phyloP scores from a whole-genome alignment of 148 eudicot species.

The Chenopodium suecicum region DNA sequence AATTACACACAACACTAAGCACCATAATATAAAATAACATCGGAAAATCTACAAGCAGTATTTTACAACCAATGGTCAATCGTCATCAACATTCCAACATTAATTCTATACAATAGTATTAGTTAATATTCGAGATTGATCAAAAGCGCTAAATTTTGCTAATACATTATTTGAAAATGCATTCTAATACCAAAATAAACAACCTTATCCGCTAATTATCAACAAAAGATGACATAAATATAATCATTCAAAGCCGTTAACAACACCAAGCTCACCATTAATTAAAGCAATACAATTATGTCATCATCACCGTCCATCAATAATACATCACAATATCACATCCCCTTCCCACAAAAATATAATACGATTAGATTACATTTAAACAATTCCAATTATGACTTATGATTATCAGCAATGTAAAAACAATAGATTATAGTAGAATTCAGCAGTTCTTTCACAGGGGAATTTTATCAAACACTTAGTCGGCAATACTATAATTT shows the following conservation, averaged over 20 bases:
- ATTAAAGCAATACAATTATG: not conserved
- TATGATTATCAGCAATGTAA: not conserved
- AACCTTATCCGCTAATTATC: too few species aligned
- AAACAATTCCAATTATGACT: not conserved
- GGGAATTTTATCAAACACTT: not conserved
- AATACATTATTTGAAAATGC: too few species aligned
- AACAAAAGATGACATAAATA: not conserved
- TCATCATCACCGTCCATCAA: slow-evolving; percentile 8
- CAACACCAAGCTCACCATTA: not conserved
- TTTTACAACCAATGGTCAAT: too few species aligned
- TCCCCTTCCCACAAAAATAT: not conserved
- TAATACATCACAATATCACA: not conserved
- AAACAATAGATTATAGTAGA: not conserved
- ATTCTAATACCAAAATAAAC: too few species aligned
- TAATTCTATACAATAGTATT: too few species aligned
- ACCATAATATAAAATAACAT: not conserved
- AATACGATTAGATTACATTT: not conserved
- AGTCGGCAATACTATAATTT: not conserved
- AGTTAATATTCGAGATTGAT: too few species aligned
- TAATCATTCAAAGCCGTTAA: not conserved
- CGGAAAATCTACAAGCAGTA: not conserved
- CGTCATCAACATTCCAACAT: too few species aligned
- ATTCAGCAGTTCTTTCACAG: not conserved
- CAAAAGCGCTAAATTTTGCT: too few species aligned
- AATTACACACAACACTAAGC: not conserved